These are phyloP conservation scores for Microstegium vimineum DNA, from an alignment of 176 grass and related monocot genomes.

Conservation along the genomic window DNA sequence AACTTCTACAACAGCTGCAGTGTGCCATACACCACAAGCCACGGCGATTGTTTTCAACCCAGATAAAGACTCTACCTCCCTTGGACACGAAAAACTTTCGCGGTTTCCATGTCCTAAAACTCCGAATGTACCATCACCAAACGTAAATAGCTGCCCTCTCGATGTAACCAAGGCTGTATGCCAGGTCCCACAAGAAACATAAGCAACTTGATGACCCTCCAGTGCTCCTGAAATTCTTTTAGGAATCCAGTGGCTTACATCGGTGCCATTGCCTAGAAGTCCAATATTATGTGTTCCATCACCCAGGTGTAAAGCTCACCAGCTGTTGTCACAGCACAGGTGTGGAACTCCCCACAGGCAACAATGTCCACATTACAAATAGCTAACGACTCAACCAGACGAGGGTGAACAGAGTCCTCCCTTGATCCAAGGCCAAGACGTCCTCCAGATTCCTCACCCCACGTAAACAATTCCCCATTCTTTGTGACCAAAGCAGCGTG, in stretches of 20 bases:
- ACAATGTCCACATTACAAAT: conserved; percentile 53
- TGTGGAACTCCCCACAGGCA: conserved; percentile 97
- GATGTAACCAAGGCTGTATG: conserved; percentile 90
- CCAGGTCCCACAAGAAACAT: conserved; percentile 94
- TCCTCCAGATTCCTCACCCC: conserved; percentile 93
- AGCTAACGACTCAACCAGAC: conserved; percentile 58
- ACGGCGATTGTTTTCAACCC: conserved; percentile 82
- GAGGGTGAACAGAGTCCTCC: conserved; percentile 55
- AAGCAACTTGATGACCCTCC: conserved; percentile 65
- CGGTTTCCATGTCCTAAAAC: conserved; percentile 88
- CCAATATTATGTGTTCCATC: conserved; percentile 80
- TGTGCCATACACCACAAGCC: conserved; percentile 94
- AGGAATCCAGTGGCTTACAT: conserved; percentile 95
- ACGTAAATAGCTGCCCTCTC: conserved; percentile 80
- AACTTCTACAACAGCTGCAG: conserved; percentile 85
- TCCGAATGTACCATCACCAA: conserved; percentile 96
- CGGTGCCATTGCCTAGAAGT: conserved; percentile 82
- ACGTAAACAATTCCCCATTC: conserved; percentile 90
- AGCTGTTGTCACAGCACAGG: conserved; percentile 70
- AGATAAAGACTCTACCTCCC: conserved; percentile 77
- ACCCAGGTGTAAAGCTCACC: conserved; percentile 95
- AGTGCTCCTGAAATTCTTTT: conserved; percentile 86
- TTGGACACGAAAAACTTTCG: conserved; percentile 58
- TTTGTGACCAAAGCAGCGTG: conserved; percentile 87
- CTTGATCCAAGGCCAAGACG: conserved; percentile 82